Evolutionary conservation across 2,329 filamentous ascomycete genomes (phyloP), one percentile per base, ranked within the genome.

Genomic region (Exophiala viscosa): DNA sequence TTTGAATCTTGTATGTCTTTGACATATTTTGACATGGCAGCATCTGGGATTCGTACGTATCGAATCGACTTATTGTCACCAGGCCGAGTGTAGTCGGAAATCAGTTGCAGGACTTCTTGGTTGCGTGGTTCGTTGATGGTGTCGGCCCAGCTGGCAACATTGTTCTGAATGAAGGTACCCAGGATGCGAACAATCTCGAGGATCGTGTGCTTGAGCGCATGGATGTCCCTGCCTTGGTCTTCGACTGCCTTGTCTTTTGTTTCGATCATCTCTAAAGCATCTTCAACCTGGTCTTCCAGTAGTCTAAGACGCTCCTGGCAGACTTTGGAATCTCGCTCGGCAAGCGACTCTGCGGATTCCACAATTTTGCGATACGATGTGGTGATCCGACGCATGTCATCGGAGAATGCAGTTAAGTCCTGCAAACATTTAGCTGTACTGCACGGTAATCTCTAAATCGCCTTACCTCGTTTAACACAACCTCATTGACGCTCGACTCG

Each of bases 331-430:
- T 60, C 58, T 35, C 58, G 54, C 17, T 60, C 49, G 10, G 50
- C 51, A 15, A 60, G 52, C n/a, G 52, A 55, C 18, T 60, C 54
- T 7, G 58, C 58, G 7, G 54, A 52, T 35, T 58, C 51, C 34
- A 60, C 43, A 17, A 51, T 46, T 34, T 52, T 53, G 36, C 35
- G 55, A 33, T 55, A 60, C 9, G 53, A 44, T 13, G 41, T 38
- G 23, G 58, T 46, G 44, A 58, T 50, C n/a, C 44, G 33, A 5
- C 53, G 50, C 20, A 58, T 34, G 15, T 57, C 46, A 23, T 50
- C 34, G 28, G 48, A 39, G 32, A 58, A 53, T 11, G 33, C 32
- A 17, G 41, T 46, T 31, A 58, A 36, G n/a, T 52, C 58, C 58
- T 60, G 40, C 13, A 11, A 32, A 33, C 20, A 10, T 34, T 60